Percentiles rank a stretch among this genome's conserved stretches.
Evolutionary conservation across 108 stramenopile genomes (phyloP).

Genomic region (Skeletonema potamos): DNA sequence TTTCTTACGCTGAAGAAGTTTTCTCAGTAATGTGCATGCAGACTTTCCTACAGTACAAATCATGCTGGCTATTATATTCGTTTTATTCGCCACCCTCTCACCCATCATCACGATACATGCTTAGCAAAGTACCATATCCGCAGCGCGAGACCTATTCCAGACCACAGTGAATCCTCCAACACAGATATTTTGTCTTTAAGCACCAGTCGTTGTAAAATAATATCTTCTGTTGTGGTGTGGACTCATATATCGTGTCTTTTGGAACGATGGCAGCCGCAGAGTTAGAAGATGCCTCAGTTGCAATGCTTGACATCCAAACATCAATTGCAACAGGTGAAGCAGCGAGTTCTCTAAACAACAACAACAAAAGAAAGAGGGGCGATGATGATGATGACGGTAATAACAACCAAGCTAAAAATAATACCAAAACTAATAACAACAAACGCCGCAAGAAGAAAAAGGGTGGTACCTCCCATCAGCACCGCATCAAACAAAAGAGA

Average conservation of each 20-base stretch:
- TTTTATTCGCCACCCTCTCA: too few relatives aligned
- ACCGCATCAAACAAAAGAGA: slow-evolving; percentile 6
- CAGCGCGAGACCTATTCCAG: too few relatives aligned
- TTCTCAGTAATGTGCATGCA: too few relatives aligned
- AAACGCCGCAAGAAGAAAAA: slow-evolving; percentile 13
- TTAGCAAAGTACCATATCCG: too few relatives aligned
- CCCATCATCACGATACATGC: too few relatives aligned
- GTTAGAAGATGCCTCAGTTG: background rate
- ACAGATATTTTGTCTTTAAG: too few relatives aligned
- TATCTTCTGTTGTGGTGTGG: background rate
- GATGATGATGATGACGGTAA: background rate
- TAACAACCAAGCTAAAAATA: background rate
- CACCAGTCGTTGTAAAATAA: background rate
- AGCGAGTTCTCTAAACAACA: background rate
- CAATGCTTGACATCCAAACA: background rate
- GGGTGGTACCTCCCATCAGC: background rate
- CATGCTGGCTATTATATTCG: too few relatives aligned
- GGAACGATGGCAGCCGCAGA: background rate
- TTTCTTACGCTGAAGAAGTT: too few relatives aligned
- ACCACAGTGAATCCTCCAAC: too few relatives aligned
- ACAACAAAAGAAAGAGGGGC: background rate
- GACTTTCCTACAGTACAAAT: too few relatives aligned
- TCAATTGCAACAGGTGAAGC: background rate
- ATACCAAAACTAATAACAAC: background rate
- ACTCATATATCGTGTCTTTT: background rate